Conservation (phyloP, 2,329 filamentous ascomycete genomes). For the Neofusicoccum parvum region DNA sequence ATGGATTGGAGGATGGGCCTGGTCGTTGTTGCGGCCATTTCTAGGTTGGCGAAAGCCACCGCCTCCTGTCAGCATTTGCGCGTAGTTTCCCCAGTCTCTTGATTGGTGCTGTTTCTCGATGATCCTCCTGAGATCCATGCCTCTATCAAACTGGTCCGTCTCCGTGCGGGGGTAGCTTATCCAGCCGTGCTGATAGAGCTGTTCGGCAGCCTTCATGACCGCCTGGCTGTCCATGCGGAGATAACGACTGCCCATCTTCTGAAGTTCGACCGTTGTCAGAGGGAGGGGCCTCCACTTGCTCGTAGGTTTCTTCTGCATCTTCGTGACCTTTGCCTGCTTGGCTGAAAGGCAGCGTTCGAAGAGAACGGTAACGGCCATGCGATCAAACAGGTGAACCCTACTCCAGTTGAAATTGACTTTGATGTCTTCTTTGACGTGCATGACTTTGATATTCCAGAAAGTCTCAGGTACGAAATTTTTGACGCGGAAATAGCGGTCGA, state of each 20-base stretch:
- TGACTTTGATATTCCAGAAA: conserved; percentile 91
- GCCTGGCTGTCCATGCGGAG: conserved; percentile 88
- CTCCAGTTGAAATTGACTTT: conserved; percentile 84
- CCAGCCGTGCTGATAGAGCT: conserved; percentile 88
- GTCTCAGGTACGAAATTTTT: conserved; percentile 89
- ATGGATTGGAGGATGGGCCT: conserved; percentile 96
- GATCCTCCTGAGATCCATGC: conserved; percentile 78
- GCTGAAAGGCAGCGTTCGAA: conserved; percentile 83
- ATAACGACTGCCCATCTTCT: conserved; percentile 90
- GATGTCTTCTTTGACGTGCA: conserved; percentile 74
- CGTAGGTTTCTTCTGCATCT: conserved; percentile 86
- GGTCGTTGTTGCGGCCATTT: conserved; percentile 86
- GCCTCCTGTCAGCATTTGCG: conserved; percentile 70
- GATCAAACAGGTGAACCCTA: conserved; percentile 82
- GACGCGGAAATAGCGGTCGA: conserved; percentile 92
- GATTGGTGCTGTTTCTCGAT: conserved; percentile 83
- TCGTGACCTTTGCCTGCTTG: conserved; percentile 76
- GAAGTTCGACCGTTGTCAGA: conserved; percentile 91
- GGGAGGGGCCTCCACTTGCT: conserved; percentile 93
- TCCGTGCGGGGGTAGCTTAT: conserved; percentile 98
- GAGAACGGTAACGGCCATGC: conserved; percentile 75
- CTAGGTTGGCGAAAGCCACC: conserved; percentile 81
- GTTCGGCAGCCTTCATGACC: conserved; percentile 85
- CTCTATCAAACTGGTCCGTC: conserved; percentile 91
- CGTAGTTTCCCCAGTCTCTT: conserved; percentile 76